Evolutionary conservation across 371 early-diverging fungal genomes (phyloP).

Genomic region (Globomyces sp.): DNA sequence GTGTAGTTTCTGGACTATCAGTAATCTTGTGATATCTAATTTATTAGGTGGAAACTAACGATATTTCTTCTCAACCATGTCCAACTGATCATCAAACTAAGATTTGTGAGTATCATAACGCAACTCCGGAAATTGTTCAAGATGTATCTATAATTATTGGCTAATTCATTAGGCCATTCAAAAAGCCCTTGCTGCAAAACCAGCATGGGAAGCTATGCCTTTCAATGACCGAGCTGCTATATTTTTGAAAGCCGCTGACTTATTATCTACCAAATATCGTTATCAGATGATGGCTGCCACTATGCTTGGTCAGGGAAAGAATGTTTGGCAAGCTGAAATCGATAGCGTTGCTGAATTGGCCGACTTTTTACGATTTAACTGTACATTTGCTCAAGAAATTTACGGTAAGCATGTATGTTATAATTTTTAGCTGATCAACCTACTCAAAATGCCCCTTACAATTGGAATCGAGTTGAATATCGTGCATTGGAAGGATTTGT

Average conservation of each 20-base stretch:
- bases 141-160: conserved; percentile 35
- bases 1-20: conserved; percentile 74
- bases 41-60: conserved; percentile 48
- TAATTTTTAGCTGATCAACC: conserved; percentile 67
- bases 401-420: conserved; percentile 49
- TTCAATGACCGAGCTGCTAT: conserved; percentile 94
- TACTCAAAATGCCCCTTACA: conserved; percentile 77
- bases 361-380: conserved; percentile 96
- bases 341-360: conserved; percentile 91
- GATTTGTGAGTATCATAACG: conserved; percentile 83
- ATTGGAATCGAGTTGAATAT: conserved; percentile 97
- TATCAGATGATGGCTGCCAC: conserved; percentile 88
- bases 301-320: conserved; percentile 98
- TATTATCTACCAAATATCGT: conserved; percentile 86
- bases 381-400: conserved; percentile 89
- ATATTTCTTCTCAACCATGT: conserved; percentile 58
- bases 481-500: conserved; percentile 96
- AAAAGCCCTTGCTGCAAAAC: conserved; percentile 83
- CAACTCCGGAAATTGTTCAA: conserved; percentile 65
- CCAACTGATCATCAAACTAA: conserved; percentile 82
- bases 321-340: conserved; percentile 98
- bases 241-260: conserved; percentile 97
- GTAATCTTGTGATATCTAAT: conserved; percentile 21
- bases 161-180: conserved; percentile 69
- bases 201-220: conserved; percentile 89